Base-by-base conservation (phyloP, 2,329 filamentous ascomycete species). In the Pseudogymnoascus sp. region DNA sequence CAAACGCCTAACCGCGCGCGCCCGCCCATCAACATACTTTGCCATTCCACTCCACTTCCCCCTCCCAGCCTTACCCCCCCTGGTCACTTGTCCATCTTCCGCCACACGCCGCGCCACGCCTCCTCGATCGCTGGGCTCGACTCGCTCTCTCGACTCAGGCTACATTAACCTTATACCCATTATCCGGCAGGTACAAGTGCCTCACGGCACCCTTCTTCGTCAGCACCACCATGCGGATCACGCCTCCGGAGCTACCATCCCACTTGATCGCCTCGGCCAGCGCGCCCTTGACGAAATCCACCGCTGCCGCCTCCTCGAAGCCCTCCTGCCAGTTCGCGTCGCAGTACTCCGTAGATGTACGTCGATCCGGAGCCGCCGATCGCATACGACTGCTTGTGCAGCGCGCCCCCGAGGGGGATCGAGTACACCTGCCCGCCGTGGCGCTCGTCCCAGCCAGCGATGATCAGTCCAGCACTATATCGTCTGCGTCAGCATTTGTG, bases 291-390 rank as follows among this genome's bases (percentile, higher is more conserved):
- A 99, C 95, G 72, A 99, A 99, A 41, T 87, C 78, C 67, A 99
- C 87, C 0, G 95, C 95, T 66, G 96, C 93, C 62, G 86, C 83
- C 81, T 97, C 91, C 61, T 89, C 91, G 93, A 99, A 97, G 68
- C 86, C 86, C 78, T 97, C 95, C 75, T 83, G 87, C 95, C 95
- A 99, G 82, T 99, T 86, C 63, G 91, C 88, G 75, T 99, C 93
- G 75, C 93, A 97, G 83, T 96, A 97, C n/a, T 71, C 95, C 95
- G 81, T 97, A 99, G 77, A 99, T 99, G 81, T 99, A 99, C 65
- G 95, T 97, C 70, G 93, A 97, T 43, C 95, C 95, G 18, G 93
- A 97, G 52, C 95, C 95, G 69, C 92, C 93, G 72, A 99, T 99
- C 45, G 95, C 87, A 74, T 97, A 99, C 16, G 93, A 76, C 76